These are phyloP conservation scores for Trypanosoma melophagium DNA, from an alignment of 208 protist species.

Conservation along the genomic window DNA sequence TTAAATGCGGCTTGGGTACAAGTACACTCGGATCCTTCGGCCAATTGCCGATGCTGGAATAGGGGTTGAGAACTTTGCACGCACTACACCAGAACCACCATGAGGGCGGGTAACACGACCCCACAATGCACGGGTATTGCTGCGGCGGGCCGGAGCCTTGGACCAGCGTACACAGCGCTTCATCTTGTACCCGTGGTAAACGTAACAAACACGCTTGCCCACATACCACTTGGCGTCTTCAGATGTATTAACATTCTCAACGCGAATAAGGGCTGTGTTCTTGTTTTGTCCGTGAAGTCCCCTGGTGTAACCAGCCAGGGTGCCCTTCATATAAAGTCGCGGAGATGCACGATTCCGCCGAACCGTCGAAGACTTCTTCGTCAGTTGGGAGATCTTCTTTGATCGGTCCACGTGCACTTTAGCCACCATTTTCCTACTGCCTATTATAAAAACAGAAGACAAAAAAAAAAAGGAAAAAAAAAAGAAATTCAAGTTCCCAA, in stretches of 20 bases:
- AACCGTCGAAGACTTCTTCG: slow-evolving; percentile 80
- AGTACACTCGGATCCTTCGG: slow-evolving; percentile 94
- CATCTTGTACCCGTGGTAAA: slow-evolving; percentile 96
- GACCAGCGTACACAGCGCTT: slow-evolving; percentile 85
- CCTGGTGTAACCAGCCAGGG: slow-evolving; percentile 87
- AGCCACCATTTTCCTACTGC: slow-evolving; percentile 54
- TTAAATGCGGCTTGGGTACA: slow-evolving; percentile 98
- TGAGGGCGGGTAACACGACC: slow-evolving; percentile 96
- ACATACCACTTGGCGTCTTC: slow-evolving; percentile 96
- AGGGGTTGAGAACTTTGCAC: slow-evolving; percentile 96
- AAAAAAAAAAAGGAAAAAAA: slow-evolving; percentile 25
- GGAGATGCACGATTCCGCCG: slow-evolving; percentile 78
- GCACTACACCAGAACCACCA: slow-evolving; percentile 96
- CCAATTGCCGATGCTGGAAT: slow-evolving; percentile 95
- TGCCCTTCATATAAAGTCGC: slow-evolving; percentile 91
- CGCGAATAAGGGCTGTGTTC: slow-evolving; percentile 92
- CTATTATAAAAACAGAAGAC: slow-evolving; percentile 16
- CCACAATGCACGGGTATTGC: slow-evolving; percentile 95
- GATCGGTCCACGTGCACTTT: slow-evolving; percentile 76
- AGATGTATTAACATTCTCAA: slow-evolving; percentile 95
- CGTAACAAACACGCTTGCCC: slow-evolving; percentile 98
- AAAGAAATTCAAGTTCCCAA: not conserved
- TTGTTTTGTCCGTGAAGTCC: slow-evolving; percentile 92
- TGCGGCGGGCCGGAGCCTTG: slow-evolving; percentile 84
- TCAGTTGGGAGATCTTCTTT: slow-evolving; percentile 87